Conservation (phyloP, 805 yeast genomes). For the Blastobotrys mokoenaii region DNA sequence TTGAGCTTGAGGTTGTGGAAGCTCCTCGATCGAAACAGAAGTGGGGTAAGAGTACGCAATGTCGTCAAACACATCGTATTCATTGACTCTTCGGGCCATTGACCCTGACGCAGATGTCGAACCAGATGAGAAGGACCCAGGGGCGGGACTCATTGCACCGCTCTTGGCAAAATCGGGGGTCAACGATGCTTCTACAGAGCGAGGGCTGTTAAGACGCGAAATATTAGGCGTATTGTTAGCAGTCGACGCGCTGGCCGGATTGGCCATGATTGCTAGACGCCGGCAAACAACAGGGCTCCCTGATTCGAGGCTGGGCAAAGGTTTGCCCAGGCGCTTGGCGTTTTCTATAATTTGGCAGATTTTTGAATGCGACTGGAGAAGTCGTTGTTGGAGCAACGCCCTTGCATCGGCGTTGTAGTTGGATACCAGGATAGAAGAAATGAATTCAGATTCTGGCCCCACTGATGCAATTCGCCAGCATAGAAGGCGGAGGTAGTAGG, state of each 20-base stretch:
- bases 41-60: conserved; percentile 27
- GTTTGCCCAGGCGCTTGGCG: conserved; percentile 9
- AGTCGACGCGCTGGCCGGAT: conserved; percentile 14
- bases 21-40: conserved; percentile 10
- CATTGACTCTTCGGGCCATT: conserved; percentile 19
- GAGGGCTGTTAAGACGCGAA: not conserved
- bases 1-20: not conserved
- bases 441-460: conserved; percentile 20
- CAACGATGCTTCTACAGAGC: not conserved
- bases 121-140: not conserved
- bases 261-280: conserved; percentile 18
- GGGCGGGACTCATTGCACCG: not conserved
- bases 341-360: conserved; percentile 4
- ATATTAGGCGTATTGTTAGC: conserved; percentile 1
- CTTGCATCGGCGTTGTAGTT: conserved; percentile 24
- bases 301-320: conserved; percentile 16
- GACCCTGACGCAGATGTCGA: not conserved
- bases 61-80: conserved; percentile 32
- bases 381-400: conserved; percentile 15
- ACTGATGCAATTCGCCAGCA: conserved; percentile 51
- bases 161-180: not conserved
- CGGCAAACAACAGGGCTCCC: conserved; percentile 26
- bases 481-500: conserved; percentile 56
- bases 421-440: conserved; percentile 19
- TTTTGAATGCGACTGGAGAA: conserved; percentile 14